Conservation (phyloP, 148 eudicot species). For the Agrostemma githago region DNA sequence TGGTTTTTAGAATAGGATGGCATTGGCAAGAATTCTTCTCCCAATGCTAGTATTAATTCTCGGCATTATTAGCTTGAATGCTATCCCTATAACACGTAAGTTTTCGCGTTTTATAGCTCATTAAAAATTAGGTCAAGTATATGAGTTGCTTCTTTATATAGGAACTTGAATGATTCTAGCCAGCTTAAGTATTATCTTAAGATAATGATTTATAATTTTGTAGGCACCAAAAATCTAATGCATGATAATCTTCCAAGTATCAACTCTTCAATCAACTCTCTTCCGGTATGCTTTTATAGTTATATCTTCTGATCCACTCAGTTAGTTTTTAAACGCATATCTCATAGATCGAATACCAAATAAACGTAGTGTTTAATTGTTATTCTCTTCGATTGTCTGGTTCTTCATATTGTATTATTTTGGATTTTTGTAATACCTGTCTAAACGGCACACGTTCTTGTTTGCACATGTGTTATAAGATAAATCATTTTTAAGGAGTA, state of each 20-base stretch:
- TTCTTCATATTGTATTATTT: too few relatives aligned
- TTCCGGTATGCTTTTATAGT: conserved; percentile 22
- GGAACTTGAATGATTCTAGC: not conserved
- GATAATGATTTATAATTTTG: conserved; percentile 5
- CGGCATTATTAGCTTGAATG: conserved; percentile 26
- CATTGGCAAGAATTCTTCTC: conserved; percentile 25
- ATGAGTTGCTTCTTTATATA: not conserved
- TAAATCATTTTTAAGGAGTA: too few relatives aligned
- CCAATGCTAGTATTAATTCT: conserved; percentile 25
- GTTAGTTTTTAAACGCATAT: not conserved
- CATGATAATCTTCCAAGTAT: conserved; percentile 23
- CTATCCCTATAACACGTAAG: conserved; percentile 47
- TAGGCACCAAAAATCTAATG: conserved; percentile 41
- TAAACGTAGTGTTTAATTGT: too few relatives aligned
- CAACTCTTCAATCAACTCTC: conserved; percentile 16
- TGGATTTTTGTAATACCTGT: too few relatives aligned
- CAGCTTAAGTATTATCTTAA: not conserved
- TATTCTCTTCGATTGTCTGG: too few relatives aligned
- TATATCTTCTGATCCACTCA: not conserved
- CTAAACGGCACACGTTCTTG: too few relatives aligned
- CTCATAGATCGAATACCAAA: not conserved
- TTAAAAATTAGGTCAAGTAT: not conserved
- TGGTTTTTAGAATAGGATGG: conserved; percentile 3
- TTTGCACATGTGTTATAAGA: too few relatives aligned
- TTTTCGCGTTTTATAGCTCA: not conserved